These are phyloP conservation scores for Cydonia oblonga DNA, from an alignment of 331 rosid species.

Conservation along the genomic window DNA sequence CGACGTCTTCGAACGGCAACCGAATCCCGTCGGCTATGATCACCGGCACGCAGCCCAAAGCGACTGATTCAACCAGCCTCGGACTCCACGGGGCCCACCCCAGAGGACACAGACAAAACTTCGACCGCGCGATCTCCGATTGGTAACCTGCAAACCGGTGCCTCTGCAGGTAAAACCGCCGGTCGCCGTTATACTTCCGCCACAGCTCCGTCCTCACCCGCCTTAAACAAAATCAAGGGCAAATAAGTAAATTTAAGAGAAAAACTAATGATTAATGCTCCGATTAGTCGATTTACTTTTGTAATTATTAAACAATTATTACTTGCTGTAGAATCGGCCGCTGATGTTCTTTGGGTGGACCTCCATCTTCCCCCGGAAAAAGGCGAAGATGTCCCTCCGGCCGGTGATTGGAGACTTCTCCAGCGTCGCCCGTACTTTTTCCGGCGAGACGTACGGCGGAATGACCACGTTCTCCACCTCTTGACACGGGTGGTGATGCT, in stretches of 20 bases:
- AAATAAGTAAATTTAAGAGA: neutral
- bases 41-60: constrained; percentile 79
- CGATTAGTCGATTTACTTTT: neutral
- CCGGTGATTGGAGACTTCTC: constrained; percentile 31
- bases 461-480: constrained; percentile 78
- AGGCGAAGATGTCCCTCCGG: constrained; percentile 70
- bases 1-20: constrained; percentile 51
- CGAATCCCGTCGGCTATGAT: constrained; percentile 74
- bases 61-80: constrained; percentile 76
- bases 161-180: constrained; percentile 60
- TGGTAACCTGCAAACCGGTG: constrained; percentile 80
- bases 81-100: constrained; percentile 99
- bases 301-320: constrained; percentile 7
- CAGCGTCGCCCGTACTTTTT: constrained; percentile 23
- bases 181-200: constrained; percentile 56
- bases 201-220: constrained; percentile 67
- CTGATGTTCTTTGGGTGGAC: constrained; percentile 86
- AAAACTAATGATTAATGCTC: neutral
- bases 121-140: constrained; percentile 71
- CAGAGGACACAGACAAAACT: constrained; percentile 72
- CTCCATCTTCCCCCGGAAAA: constrained; percentile 96
- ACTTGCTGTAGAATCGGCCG: constrained; percentile 96
- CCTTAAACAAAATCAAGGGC: constrained; percentile 25
- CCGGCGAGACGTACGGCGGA: constrained; percentile 79
- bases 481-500: constrained; percentile 65